These are phyloP conservation scores for Heterococcus sp. DNA, from an alignment of 108 stramenopile species.

Conservation along the genomic window DNA sequence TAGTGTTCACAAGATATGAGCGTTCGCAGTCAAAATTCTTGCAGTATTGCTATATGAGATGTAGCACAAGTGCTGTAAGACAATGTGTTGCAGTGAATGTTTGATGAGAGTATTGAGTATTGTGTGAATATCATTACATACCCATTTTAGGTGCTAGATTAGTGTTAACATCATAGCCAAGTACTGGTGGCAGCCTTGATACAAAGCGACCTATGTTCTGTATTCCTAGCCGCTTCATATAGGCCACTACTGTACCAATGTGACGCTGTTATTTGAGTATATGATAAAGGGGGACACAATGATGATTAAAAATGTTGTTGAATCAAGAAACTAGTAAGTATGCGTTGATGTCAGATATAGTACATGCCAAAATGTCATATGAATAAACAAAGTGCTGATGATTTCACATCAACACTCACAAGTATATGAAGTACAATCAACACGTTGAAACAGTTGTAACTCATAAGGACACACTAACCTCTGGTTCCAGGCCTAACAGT, in stretches of 20 bases:
- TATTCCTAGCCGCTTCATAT: conserved; percentile 30
- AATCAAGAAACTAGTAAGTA: background rate
- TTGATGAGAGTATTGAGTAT: background rate
- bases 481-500: conserved; percentile 41
- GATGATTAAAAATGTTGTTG: background rate
- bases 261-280: background rate
- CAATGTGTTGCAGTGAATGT: background rate
- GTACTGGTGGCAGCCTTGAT: conserved; percentile 37
- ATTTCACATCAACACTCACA: background rate
- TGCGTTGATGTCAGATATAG: background rate
- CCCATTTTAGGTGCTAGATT: conserved; percentile 39
- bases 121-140: background rate
- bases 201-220: conserved; percentile 48
- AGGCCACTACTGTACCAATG: conserved; percentile 17
- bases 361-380: background rate
- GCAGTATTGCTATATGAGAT: background rate
- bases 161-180: conserved; percentile 37
- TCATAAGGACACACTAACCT: background rate
- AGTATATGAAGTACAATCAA: background rate
- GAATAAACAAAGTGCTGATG: background rate
- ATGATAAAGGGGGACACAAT: background rate
- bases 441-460: background rate
- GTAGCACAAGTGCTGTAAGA: background rate
- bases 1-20: background rate
- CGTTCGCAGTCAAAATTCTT: too few relatives aligned